These are phyloP conservation scores for Cetradonia linearis DNA, from an alignment of 495 filamentous ascomycete genomes.

Conservation along the genomic window DNA sequence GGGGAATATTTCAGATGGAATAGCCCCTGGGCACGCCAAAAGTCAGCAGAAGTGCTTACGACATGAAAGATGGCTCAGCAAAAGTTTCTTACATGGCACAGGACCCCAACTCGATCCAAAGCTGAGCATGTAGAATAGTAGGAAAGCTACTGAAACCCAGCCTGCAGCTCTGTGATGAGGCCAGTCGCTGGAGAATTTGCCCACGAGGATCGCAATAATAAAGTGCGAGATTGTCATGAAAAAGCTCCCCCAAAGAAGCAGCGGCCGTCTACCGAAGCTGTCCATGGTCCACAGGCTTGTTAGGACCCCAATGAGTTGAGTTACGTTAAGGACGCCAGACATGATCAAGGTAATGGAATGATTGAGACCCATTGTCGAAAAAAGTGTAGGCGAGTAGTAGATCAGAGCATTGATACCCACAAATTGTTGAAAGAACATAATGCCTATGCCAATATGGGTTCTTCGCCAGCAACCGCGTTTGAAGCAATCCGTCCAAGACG, in stretches of 20 bases:
- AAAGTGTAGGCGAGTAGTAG: constrained; percentile 46
- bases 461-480: constrained; percentile 43
- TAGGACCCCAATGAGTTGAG: constrained; percentile 40
- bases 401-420: constrained; percentile 42
- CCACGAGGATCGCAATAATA: constrained; percentile 42
- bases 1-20: constrained; percentile 43
- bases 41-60: constrained; percentile 1
- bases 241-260: constrained; percentile 37
- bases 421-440: constrained; percentile 51
- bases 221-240: constrained; percentile 43
- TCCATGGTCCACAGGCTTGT: constrained; percentile 44
- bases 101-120: constrained; percentile 42
- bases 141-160: constrained; percentile 32
- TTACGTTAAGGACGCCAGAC: constrained; percentile 48
- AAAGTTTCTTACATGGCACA: constrained; percentile 25
- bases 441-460: constrained; percentile 43
- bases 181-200: constrained; percentile 37
- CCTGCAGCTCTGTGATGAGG: constrained; percentile 35
- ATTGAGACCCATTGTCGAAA: constrained; percentile 47
- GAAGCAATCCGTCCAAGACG: constrained; percentile 41
- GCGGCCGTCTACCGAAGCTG: constrained; percentile 36
- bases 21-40: constrained; percentile 26
- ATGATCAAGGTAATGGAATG: constrained; percentile 48
- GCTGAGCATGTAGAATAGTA: constrained; percentile 40
- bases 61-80: neutral